Evolutionary conservation across 2,329 filamentous ascomycete genomes (phyloP).

Genomic region (Aspergillus glaucus): DNA sequence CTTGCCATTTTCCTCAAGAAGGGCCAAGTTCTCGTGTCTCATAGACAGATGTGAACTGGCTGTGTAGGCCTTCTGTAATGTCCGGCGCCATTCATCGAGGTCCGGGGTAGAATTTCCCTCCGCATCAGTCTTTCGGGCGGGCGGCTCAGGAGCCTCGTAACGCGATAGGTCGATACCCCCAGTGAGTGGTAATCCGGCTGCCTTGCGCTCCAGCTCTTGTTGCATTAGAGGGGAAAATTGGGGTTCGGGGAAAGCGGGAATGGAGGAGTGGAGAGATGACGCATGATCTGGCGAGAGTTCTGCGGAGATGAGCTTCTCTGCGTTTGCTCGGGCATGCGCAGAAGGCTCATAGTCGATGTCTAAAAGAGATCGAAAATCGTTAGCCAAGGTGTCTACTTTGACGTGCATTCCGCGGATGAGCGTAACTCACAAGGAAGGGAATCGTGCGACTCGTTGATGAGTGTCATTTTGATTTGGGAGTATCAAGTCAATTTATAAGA

Average conservation of each 20-base stretch:
- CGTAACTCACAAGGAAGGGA: conserved; percentile 69
- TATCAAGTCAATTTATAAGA: neutral
- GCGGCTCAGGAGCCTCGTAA: conserved; percentile 70
- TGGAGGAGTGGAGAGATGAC: conserved; percentile 51
- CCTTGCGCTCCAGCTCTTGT: conserved; percentile 63
- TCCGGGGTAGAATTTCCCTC: conserved; percentile 20
- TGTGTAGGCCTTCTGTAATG: conserved; percentile 52
- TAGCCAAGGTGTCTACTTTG: conserved; percentile 3
- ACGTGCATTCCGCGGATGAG: conserved; percentile 2
- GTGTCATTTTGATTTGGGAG: conserved; percentile 49
- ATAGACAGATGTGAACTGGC: conserved; percentile 53
- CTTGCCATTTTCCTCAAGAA: conserved; percentile 77
- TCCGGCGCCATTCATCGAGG: conserved; percentile 44
- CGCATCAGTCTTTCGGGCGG: conserved; percentile 35
- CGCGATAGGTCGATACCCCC: conserved; percentile 67
- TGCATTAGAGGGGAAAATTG: conserved; percentile 61
- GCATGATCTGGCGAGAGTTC: conserved; percentile 53
- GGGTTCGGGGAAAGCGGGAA: conserved; percentile 48
- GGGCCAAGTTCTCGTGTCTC: conserved; percentile 56
- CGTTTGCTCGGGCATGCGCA: conserved; percentile 53
- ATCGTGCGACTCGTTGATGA: conserved; percentile 66
- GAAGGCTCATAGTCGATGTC: conserved; percentile 76
- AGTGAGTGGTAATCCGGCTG: conserved; percentile 51
- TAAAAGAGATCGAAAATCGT: conserved; percentile 32
- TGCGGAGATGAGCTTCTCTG: conserved; percentile 61